These are phyloP conservation scores for Yamadazyma triangularis DNA, from an alignment of 1,139 yeast species.

Conservation along the genomic window DNA sequence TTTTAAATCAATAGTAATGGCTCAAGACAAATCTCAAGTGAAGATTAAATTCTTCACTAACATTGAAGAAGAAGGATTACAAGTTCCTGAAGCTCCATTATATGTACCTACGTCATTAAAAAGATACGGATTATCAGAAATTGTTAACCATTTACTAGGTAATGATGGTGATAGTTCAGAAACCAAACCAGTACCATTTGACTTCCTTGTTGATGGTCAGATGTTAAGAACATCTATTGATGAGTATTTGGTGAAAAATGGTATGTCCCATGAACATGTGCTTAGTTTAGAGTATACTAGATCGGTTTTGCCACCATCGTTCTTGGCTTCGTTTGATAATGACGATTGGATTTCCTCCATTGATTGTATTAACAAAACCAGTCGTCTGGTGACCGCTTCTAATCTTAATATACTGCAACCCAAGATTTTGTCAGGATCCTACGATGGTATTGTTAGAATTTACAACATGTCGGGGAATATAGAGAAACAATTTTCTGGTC, in stretches of 20 bases:
- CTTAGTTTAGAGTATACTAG: conserved; percentile 84
- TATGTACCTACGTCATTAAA: conserved; percentile 83
- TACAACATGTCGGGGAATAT: conserved; percentile 85
- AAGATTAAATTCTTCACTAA: conserved; percentile 83
- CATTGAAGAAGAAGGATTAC: conserved; percentile 69
- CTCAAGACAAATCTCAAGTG: conserved; percentile 38
- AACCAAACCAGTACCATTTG: conserved; percentile 78
- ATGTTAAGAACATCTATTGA: conserved; percentile 73
- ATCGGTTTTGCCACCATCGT: conserved; percentile 91
- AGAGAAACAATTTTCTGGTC: conserved; percentile 80
- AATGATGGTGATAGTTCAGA: conserved; percentile 25
- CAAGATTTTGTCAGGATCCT: conserved; percentile 80
- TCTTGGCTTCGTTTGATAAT: conserved; percentile 79
- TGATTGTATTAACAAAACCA: conserved; percentile 39
- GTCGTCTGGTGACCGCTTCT: conserved; percentile 17
- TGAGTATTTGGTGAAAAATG: conserved; percentile 71
- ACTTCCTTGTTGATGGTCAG: conserved; percentile 83
- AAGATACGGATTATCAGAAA: conserved; percentile 89
- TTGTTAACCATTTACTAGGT: conserved; percentile 80
- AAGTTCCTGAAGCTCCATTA: conserved; percentile 78
- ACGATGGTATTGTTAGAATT: conserved; percentile 90
- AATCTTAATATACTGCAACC: not conserved
- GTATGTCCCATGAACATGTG: conserved; percentile 77
- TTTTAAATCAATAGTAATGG: not conserved
- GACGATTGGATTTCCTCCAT: conserved; percentile 96